phyloP scores from a whole-genome alignment of 345 rosid species.

The Eucalyptus viminalis region DNA sequence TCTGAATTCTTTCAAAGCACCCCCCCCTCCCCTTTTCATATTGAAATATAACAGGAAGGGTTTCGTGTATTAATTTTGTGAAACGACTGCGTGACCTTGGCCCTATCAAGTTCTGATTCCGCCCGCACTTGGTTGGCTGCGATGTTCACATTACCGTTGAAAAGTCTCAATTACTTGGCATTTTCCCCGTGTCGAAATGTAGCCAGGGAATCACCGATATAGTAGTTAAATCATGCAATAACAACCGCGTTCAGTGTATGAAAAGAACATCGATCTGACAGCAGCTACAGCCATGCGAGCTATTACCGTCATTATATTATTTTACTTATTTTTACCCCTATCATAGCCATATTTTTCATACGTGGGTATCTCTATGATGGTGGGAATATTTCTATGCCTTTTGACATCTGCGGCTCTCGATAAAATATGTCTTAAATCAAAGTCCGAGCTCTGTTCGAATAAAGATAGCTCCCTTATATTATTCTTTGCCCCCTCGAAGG shows the following conservation, averaged over 20 bases:
- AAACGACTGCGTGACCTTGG: neutral
- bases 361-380: too few species aligned
- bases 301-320: neutral
- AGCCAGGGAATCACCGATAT: neutral
- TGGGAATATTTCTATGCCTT: neutral
- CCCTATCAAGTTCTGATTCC: neutral
- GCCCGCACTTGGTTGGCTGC: neutral
- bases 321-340: neutral
- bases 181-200: neutral
- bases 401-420: neutral
- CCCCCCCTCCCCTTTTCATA: neutral
- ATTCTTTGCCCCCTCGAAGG: neutral
- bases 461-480: neutral
- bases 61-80: neutral
- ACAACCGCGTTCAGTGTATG: neutral
- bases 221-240: neutral
- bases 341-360: neutral
- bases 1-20: neutral
- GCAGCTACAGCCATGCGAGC: neutral
- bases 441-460: neutral
- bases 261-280: neutral
- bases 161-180: neutral
- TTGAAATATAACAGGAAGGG: neutral
- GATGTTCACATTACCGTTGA: neutral
- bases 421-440: neutral